Evolutionary conservation across 2,329 filamentous ascomycete species (phyloP), one percentile per base, ranked within the genome.

Genomic region (Apiospora aurea): DNA sequence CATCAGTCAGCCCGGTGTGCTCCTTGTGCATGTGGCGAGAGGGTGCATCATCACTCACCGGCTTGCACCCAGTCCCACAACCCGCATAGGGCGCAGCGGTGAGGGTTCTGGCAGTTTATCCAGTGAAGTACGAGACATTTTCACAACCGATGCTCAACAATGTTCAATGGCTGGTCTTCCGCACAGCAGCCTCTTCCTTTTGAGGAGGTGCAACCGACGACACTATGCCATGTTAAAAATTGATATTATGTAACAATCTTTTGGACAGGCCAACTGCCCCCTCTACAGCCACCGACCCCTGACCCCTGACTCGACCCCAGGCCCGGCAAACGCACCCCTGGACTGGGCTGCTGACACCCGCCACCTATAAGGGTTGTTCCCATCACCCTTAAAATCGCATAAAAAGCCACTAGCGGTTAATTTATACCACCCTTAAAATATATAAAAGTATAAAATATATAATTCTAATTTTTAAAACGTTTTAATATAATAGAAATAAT

Each of bases 31-130:
- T 34, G 29, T 38, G 10, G 38, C n/a, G 53, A 26, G 26, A 46
- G 2, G 41, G 34, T 38, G 34, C 11, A 29, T 11, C 2, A 29
- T 44, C 26, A 69, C 67, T 69, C 47, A 69, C 67, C 67, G 44
- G 34, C 67, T 69, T 34, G 67, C 67, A 21, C 67, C 67, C 13
- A 69, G 67, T 38, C 67, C 67, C 5, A 69, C 47, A 0, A 69
- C 67, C 67, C 67, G 26, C 67, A 69, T 51, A 4, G 46, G 67
- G 26, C 26, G 47, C 26, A 69, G 26, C 16, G 67, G 67, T 7
- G 67, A 69, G 26, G 67, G 67, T 21, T 49, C 67, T 38, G 67
- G 67, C 29, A 69, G 67, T 18, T 14, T 41, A 7, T 69, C 13
- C 26, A 69, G 8, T 18, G 67, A 47, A 41, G 26, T 53, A 16